Percentiles rank a stretch among this genome's conserved stretches.
Evolutionary conservation across 805 yeast species (phyloP).

Genomic region (Huiozyma naganishii): DNA sequence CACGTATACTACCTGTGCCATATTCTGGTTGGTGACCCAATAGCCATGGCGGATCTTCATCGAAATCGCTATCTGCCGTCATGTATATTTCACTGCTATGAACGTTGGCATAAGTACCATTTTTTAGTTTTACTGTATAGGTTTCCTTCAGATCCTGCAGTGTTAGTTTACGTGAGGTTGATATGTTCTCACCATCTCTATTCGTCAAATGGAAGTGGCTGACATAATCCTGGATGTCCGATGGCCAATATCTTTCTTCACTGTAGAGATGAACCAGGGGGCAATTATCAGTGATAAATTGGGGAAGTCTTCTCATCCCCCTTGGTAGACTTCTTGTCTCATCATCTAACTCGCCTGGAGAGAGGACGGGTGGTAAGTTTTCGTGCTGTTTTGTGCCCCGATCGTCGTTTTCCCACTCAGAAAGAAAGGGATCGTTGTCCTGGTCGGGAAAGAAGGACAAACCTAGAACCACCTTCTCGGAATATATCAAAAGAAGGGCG

Average conservation of each 20-base stretch:
- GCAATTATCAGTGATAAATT: conserved; percentile 49
- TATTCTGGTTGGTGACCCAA: conserved; percentile 70
- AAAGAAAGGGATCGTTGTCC: conserved; percentile 12
- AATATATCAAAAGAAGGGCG: too few relatives aligned
- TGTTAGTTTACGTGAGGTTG: conserved; percentile 21
- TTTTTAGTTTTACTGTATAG: conserved; percentile 3
- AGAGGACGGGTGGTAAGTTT: conserved; percentile 18
- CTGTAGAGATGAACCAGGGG: conserved; percentile 82
- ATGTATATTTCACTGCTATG: conserved; percentile 37
- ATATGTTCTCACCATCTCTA: conserved; percentile 31
- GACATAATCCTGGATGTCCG: conserved; percentile 63
- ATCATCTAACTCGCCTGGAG: conserved; percentile 18
- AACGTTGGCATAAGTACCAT: conserved; percentile 9
- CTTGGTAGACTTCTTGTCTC: conserved; percentile 19
- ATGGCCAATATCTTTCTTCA: conserved; percentile 81
- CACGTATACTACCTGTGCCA: conserved; percentile 54
- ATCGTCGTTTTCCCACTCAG: conserved; percentile 2
- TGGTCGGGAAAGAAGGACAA: too few relatives aligned
- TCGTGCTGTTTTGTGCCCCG: not conserved
- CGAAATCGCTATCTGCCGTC: conserved; percentile 63
- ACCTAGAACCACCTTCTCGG: too few relatives aligned
- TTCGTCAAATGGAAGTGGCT: conserved; percentile 50
- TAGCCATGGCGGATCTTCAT: conserved; percentile 69
- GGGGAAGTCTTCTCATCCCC: conserved; percentile 44
- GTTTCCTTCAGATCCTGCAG: conserved; percentile 15